Percentiles rank a stretch among this genome's conserved stretches.
Conservation (phyloP, 495 filamentous ascomycete genomes). For the Podospora australis region DNA sequence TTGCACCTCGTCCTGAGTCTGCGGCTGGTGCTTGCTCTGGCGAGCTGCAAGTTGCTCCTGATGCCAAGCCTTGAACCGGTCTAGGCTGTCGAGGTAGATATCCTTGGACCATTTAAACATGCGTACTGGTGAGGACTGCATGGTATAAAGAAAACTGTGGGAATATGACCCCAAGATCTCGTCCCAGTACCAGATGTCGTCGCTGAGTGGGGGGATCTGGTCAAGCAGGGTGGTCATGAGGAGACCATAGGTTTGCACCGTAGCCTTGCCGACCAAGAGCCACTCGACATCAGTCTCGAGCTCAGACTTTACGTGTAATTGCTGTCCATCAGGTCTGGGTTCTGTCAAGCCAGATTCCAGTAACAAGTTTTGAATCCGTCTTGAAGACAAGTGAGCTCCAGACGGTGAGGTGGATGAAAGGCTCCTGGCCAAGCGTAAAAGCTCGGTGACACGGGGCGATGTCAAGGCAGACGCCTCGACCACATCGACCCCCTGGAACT, state of each 20-base stretch:
- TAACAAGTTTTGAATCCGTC: slow-evolving; percentile 53
- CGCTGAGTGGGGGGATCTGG: slow-evolving; percentile 69
- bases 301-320: slow-evolving; percentile 25
- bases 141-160: slow-evolving; percentile 65
- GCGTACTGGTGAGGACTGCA: slow-evolving; percentile 73
- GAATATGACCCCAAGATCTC: slow-evolving; percentile 66
- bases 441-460: slow-evolving; percentile 38
- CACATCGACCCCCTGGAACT: slow-evolving; percentile 9
- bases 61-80: slow-evolving; percentile 31
- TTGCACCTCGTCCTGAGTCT: neutral
- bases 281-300: slow-evolving; percentile 77
- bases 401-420: slow-evolving; percentile 62
- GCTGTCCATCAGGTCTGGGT: slow-evolving; percentile 8
- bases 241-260: slow-evolving; percentile 74
- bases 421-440: slow-evolving; percentile 59
- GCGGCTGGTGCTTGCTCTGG: neutral
- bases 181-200: slow-evolving; percentile 92
- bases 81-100: slow-evolving; percentile 52
- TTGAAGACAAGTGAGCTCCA: slow-evolving; percentile 42
- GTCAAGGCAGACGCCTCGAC: slow-evolving; percentile 18
- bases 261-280: slow-evolving; percentile 80
- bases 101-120: slow-evolving; percentile 61
- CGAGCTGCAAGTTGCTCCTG: slow-evolving; percentile 7
- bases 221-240: slow-evolving; percentile 67
- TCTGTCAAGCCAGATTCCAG: slow-evolving; percentile 44